Base-by-base conservation (phyloP, 2,329 filamentous ascomycete species). In the Geoglossum cookeanum region DNA sequence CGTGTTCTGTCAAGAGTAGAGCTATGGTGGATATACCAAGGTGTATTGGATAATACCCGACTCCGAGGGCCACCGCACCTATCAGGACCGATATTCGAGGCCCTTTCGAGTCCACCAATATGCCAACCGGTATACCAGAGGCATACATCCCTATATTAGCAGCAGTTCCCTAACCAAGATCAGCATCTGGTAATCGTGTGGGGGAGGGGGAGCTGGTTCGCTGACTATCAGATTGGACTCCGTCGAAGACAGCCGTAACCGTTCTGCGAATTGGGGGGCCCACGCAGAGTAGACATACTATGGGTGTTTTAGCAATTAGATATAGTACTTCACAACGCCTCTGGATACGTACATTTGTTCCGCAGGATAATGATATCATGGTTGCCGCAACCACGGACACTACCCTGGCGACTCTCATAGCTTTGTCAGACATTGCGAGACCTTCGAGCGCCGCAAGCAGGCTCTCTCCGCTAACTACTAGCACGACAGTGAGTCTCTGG, bases 261-360 rank as follows among this genome's bases (percentile, higher is more conserved):
- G 83, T 65, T 94, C 83, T 55, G 90, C 89, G 67, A 96, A 96
- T 71, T 96, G 90, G 22, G 92, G 92, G 13, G 87, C 89, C 90
- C 92, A 98, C 70, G 91, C 91, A 57, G 89, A 96, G 71, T 96
- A 98, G 67, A 90, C 91, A 79, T 98, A 97, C 88, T 96, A 66
- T 55, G 44, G 9, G 55, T 15, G 39, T 55, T 59, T 69, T 59
- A 73, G 65, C 56, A 59, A 55, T 55, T 29, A n/a, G 42, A 11
- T 44, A 11, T 45, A 27, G 27, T 17, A 22, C n/a, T 39, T n/a
- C 35, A 22, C 11, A 44, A 48, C 3, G n/a, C 22, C 55, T 47
- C 55, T 49, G 13, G 15, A 44, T 30, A 71, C 81, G 65, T 71
- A 94, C 89, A 70, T 96, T 96, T 61, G 90, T 94, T 60, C 92